Percentiles rank a stretch among this genome's conserved stretches.
Conservation (phyloP, 2,329 filamentous ascomycete species). For the Trichoderma brevicompactum region DNA sequence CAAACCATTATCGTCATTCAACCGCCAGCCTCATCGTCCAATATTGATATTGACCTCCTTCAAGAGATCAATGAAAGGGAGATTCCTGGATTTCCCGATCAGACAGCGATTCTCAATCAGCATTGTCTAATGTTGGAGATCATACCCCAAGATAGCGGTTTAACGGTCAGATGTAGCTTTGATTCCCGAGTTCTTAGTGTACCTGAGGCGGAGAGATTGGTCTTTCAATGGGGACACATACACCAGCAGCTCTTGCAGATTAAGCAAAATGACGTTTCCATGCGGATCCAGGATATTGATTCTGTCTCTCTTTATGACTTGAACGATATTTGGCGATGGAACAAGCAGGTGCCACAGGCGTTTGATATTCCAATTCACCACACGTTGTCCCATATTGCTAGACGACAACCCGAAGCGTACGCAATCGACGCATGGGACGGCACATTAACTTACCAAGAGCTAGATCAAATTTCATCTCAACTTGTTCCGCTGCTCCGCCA, state of each 20-base stretch:
- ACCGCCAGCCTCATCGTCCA: no score
- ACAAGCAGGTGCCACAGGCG: not conserved
- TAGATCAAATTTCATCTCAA: not conserved
- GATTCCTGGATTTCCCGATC: no score
- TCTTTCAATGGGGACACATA: no score
- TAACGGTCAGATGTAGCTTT: no score
- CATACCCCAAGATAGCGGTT: no score
- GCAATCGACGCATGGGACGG: conserved; percentile 9
- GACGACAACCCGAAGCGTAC: not conserved
- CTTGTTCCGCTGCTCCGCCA: not conserved
- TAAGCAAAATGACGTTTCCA: not conserved
- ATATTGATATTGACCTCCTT: no score
- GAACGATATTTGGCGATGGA: conserved; percentile 8
- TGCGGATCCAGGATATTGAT: not conserved
- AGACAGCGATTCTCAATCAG: no score
- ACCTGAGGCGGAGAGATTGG: no score
- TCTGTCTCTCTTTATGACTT: not conserved
- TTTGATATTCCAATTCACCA: not conserved
- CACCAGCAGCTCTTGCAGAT: not conserved
- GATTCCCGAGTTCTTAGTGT: no score
- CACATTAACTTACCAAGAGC: conserved; percentile 8
- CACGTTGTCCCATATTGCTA: not conserved
- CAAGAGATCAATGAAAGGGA: no score
- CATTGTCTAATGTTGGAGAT: no score
- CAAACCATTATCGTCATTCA: no score